A percentile compares a stretch with the other conserved stretches of the same genome.
These are phyloP conservation scores for Angophora floribunda DNA, from an alignment of 345 rosid species.

Conservation along the genomic window DNA sequence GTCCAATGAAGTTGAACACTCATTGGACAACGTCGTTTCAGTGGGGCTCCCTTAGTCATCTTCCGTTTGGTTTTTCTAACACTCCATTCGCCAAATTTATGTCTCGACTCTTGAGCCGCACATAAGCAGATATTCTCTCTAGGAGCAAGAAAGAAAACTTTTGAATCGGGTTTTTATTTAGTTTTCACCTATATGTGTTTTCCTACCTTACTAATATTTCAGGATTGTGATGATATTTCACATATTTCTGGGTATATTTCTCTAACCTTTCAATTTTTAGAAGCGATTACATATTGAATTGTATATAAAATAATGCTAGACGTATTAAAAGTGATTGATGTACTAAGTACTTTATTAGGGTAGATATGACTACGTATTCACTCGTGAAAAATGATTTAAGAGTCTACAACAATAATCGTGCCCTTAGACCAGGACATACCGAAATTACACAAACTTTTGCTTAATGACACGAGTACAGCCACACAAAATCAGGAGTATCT, in stretches of 20 bases:
- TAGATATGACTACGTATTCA: not conserved
- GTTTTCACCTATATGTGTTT: no score
- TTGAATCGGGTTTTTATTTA: not conserved
- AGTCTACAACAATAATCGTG: not conserved
- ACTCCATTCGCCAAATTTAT: not conserved
- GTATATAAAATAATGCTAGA: not conserved
- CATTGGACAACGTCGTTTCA: not conserved
- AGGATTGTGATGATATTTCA: not conserved
- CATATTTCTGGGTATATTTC: not conserved
- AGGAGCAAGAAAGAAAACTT: not conserved
- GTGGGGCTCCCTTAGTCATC: not conserved
- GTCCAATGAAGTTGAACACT: not conserved
- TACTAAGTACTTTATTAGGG: not conserved
- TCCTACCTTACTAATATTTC: not conserved
- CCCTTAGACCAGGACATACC: not conserved
- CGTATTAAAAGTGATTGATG: not conserved
- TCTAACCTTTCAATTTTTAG: not conserved
- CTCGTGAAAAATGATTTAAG: not conserved
- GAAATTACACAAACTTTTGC: not conserved
- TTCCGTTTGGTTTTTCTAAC: not conserved
- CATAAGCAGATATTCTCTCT: no score
- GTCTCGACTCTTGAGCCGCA: not conserved
- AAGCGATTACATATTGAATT: not conserved
- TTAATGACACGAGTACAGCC: accelerated
- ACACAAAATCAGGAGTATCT: not conserved